Evolutionary conservation across 2,329 filamentous ascomycete genomes (phyloP).

Genomic region (Botrytis aclada): DNA sequence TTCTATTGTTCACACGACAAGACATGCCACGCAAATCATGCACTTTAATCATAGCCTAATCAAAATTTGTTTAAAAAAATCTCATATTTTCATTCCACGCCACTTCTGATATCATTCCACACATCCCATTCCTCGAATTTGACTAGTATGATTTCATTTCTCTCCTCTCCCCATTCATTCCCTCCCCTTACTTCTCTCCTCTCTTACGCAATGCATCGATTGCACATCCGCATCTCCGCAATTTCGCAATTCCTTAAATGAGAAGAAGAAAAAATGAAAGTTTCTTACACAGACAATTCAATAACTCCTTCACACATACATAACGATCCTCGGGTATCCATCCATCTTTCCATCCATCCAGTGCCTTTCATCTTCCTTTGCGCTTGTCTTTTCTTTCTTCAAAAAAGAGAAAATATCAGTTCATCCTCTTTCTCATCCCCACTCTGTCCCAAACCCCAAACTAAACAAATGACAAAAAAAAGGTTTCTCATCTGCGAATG

Average conservation of each 20-base stretch:
- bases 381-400: not conserved
- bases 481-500: not conserved
- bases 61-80: not conserved
- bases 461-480: not conserved
- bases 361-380: not conserved
- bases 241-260: not conserved
- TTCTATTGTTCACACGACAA: not conserved
- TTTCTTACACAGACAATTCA: not conserved
- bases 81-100: not conserved
- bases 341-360: constrained; percentile 15
- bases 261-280: not conserved
- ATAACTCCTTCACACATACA: not conserved
- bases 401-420: not conserved
- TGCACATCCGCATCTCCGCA: not conserved
- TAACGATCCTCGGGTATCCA: constrained; percentile 11
- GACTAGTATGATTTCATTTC: not conserved
- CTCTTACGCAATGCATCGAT: not conserved
- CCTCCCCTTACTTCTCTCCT: not conserved
- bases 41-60: not conserved
- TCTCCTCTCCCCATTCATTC: not conserved
- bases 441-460: not conserved
- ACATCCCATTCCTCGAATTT: not conserved
- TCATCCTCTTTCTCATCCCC: not conserved
- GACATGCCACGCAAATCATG: not conserved
- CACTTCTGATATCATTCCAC: not conserved